These are phyloP conservation scores for Penicillium sp. DNA, from an alignment of 2,329 filamentous ascomycete species.

Conservation along the genomic window DNA sequence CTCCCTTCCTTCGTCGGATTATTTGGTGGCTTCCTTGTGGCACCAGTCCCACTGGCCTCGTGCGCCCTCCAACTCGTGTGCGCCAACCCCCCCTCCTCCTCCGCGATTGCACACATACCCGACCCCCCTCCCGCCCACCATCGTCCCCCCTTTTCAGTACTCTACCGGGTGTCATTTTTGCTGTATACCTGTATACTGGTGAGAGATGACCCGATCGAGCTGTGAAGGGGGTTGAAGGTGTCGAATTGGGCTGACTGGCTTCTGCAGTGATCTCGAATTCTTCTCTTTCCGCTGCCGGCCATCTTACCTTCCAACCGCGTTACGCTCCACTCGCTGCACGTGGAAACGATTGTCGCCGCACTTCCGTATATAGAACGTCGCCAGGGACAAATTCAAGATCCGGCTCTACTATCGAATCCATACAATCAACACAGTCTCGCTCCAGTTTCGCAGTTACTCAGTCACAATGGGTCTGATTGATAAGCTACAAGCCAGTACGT, in stretches of 20 bases:
- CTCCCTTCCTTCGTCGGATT: slow-evolving; percentile 7
- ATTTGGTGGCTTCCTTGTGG: slow-evolving; percentile 12
- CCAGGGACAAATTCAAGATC: neutral
- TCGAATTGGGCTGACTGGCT: neutral
- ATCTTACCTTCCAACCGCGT: slow-evolving; percentile 4
- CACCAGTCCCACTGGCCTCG: slow-evolving; percentile 20
- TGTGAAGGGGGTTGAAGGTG: neutral
- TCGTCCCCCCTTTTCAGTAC: neutral
- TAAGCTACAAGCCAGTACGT: slow-evolving; percentile 56
- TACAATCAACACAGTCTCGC: neutral
- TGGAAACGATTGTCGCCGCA: slow-evolving; percentile 17
- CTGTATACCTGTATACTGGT: slow-evolving; percentile 4
- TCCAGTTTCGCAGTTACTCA: neutral
- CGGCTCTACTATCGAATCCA: neutral
- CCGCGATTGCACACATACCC: slow-evolving; percentile 4
- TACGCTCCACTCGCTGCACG: slow-evolving; percentile 10
- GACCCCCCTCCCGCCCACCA: slow-evolving; percentile 3
- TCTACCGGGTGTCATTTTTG: neutral
- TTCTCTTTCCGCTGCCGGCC: slow-evolving; percentile 12
- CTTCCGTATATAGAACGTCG: slow-evolving; percentile 12
- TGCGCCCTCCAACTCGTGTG: slow-evolving; percentile 11
- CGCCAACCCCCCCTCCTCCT: neutral
- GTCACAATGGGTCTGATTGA: slow-evolving; percentile 54
- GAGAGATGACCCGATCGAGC: neutral
- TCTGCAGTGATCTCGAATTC: neutral